phyloP scores from a whole-genome alignment of 148 eudicot species.

The Silene uniflora region DNA sequence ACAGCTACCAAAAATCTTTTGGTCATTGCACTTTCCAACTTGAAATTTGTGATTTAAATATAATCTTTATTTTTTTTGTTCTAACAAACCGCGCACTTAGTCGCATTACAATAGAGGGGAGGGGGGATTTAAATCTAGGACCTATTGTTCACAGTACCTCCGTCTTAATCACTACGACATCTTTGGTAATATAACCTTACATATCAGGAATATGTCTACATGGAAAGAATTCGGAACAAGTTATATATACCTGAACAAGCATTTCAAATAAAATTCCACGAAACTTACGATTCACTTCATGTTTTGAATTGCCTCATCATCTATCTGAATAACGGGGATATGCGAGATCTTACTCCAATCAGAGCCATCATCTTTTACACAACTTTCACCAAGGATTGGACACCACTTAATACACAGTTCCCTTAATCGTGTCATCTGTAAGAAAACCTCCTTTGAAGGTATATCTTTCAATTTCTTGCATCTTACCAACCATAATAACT shows the following conservation, averaged over 20 bases:
- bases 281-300: neutral
- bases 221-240: neutral
- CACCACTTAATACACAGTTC: neutral
- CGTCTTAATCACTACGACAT: no score
- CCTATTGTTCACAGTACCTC: no score
- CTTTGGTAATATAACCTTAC: no score
- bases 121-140: no score
- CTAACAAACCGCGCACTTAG: no score
- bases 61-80: no score
- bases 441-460: no score
- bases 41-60: no score
- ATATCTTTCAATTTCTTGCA: no score
- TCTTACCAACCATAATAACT: neutral
- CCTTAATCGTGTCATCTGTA: neutral
- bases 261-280: neutral
- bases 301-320: neutral
- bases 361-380: neutral
- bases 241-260: neutral
- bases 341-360: constrained; percentile 1
- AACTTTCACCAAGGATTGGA: neutral
- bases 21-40: no score
- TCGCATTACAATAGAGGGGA: no score
- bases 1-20: no score
- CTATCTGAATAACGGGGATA: neutral
- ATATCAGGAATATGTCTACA: neutral